These are phyloP conservation scores for Hypoxylon sp. DNA, from an alignment of 2,329 filamentous ascomycete species.

Conservation along the genomic window DNA sequence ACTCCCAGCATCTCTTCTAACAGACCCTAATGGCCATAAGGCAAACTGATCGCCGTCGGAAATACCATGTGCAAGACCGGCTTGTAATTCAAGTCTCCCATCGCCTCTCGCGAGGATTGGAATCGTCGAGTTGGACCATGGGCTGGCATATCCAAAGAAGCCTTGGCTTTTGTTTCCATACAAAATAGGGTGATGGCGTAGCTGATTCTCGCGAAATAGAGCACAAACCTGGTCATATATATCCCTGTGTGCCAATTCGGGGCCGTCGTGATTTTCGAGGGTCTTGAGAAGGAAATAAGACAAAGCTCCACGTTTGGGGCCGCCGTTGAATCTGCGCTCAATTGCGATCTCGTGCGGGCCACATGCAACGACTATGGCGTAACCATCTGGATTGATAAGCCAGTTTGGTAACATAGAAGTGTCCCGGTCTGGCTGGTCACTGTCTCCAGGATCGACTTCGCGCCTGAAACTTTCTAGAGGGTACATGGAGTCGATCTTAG, in stretches of 20 bases:
- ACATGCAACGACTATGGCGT: constrained; percentile 22
- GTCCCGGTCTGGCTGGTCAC: not conserved
- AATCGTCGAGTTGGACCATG: not conserved
- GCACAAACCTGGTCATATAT: constrained; percentile 9
- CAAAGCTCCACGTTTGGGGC: constrained; percentile 7
- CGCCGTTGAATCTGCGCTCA: not conserved
- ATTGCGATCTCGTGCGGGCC: constrained; percentile 17
- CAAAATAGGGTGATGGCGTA: constrained; percentile 20
- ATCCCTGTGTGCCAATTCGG: not conserved
- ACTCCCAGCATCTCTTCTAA: no score
- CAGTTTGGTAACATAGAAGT: constrained; percentile 13
- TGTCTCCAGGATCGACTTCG: not conserved
- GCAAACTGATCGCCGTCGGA: constrained; percentile 13
- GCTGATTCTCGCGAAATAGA: constrained; percentile 5
- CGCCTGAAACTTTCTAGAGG: not conserved
- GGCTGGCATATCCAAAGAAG: constrained; percentile 14
- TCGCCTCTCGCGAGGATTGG: no score
- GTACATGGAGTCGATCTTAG: not conserved
- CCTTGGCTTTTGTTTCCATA: constrained; percentile 20
- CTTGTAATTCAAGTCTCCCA: not conserved
- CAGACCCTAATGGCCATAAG: not conserved
- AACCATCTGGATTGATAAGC: constrained; percentile 21
- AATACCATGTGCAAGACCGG: constrained; percentile 22
- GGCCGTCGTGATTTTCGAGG: not conserved
- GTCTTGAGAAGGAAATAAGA: constrained; percentile 18